A percentile compares a stretch with the other conserved stretches of the same genome.
These are phyloP conservation scores for Salicornia ramosissima DNA, from an alignment of 148 eudicot species.

Conservation along the genomic window DNA sequence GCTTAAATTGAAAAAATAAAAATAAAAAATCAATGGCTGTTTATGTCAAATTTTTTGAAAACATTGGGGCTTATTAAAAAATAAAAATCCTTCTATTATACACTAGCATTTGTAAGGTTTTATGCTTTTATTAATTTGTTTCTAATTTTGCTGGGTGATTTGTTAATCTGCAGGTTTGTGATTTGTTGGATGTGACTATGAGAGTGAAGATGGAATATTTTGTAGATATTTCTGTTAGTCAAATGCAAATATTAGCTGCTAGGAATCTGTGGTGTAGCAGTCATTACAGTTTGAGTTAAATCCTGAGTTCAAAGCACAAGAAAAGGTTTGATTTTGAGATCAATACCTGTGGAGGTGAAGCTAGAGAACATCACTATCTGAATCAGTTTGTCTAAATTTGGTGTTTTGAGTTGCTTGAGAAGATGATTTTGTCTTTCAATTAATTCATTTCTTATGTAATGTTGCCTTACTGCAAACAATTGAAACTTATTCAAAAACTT, in stretches of 20 bases:
- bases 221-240: neutral
- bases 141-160: neutral
- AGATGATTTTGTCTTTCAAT: too few species aligned
- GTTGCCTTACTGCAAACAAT: too few species aligned
- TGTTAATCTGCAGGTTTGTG: neutral
- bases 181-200: neutral
- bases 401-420: too few species aligned
- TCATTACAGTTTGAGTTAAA: neutral
- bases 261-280: neutral
- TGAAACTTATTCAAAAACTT: too few species aligned
- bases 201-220: neutral
- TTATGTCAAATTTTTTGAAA: too few species aligned
- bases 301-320: neutral
- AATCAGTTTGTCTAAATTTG: too few species aligned
- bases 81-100: neutral
- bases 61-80: neutral
- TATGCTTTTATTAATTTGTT: neutral
- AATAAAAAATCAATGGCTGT: too few species aligned
- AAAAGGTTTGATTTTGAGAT: neutral
- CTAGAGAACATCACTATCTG: too few species aligned
- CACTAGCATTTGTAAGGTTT: neutral
- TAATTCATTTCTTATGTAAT: too few species aligned
- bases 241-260: neutral
- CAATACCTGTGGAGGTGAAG: too few species aligned
- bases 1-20: too few species aligned